Base-by-base conservation (phyloP, 163 green algal genomes). In the Coccomyxa subellipsoidea region DNA sequence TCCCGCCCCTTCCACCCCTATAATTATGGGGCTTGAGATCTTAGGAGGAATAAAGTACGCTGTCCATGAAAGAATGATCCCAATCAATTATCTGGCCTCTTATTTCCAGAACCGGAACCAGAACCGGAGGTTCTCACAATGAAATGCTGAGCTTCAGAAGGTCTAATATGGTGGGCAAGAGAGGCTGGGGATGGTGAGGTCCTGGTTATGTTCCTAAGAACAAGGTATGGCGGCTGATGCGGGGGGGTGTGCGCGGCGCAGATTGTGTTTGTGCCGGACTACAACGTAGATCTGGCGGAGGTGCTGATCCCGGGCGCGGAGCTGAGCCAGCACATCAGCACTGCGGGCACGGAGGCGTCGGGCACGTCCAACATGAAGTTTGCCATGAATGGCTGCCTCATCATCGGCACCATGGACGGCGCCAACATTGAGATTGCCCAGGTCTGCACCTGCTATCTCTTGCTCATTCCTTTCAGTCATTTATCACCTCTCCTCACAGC, bases 361-460 rank as follows among this genome's bases (percentile, higher is more conserved):
- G 96, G 96, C 73, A 99, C 96, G 25, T 94, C 85, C 85, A 99
- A 99, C 95, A 99, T 99, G 96, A 99, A 99, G 92, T 99, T 99
- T 89, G 90, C 91, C 32, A 98, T 99, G 94, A 99, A 99, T 85
- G 96, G 96, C 76, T 95, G 89, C 84, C 90, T 99, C 80, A 99
- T 99, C 92, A 96, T 99, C 53, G 96, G 96, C 86, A 99, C 96
- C 29, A 94, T 98, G 92, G 96, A 99, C 84, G 96, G 96, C 69
- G 96, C 96, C 71, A 99, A 99, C 89, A 93, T 99, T 10, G 96
- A 99, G 90, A 99, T 99, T 80, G 94, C 92, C 0, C 93, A 99
- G 86, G 95, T 73, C 18, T 8, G 78, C 53, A 3, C 53, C 53
- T n/a, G n/a, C n/a, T n/a, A n/a, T n/a, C n/a, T n/a, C n/a, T n/a